Base-by-base conservation (phyloP, 495 filamentous ascomycete genomes). In the Letharia columbiana region DNA sequence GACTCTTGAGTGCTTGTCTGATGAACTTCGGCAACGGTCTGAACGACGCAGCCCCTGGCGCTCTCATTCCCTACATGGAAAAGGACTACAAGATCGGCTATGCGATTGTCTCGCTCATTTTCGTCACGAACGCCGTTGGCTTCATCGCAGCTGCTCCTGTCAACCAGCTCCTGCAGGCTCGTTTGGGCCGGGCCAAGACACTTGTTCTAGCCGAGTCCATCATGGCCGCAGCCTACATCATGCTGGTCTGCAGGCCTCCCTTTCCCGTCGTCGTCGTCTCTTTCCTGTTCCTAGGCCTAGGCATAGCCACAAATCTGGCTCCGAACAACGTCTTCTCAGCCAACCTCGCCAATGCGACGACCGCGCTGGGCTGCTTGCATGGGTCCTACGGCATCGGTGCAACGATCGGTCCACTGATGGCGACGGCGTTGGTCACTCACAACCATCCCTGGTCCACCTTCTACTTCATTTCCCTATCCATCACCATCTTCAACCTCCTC, bases 11-110 rank as follows among this genome's bases (percentile, higher is more conserved):
- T 42, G 70, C 70, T 45, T 78, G 76, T 37, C 45, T 79, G 70
- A 83, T 78, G 74, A 75, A 68, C 33, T 82, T 89, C 67, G 75
- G 77, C 12, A 83, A 81, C 66, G 86, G 86, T 1, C 70, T 89
- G 63, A 84, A 79, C 61, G 87, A 89, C 73, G 79, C 82, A 31
- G 86, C 87, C 1, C 82, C 87, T 5, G 90, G 89, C 70, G 87
- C 89, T 41, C 70, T 92, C 56, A 86, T 92, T 69, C 89, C 89
- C 1, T 87, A 88, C 67, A 87, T 93, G 69, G 88, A 91, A 76
- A 80, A 79, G 23, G 68, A 87, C 65, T 93, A 92, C 71, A 63
- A 77, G 60, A 89, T 92, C 61, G 86, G 84, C 62, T 92, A 92
- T 67, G 85, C 87, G 9, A 71, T 89, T 33, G 86, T 92, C 35